Percentiles rank a stretch among this genome's conserved stretches.
Conservation (phyloP, 805 yeast genomes). For the Saccharomyces eubayanus region DNA sequence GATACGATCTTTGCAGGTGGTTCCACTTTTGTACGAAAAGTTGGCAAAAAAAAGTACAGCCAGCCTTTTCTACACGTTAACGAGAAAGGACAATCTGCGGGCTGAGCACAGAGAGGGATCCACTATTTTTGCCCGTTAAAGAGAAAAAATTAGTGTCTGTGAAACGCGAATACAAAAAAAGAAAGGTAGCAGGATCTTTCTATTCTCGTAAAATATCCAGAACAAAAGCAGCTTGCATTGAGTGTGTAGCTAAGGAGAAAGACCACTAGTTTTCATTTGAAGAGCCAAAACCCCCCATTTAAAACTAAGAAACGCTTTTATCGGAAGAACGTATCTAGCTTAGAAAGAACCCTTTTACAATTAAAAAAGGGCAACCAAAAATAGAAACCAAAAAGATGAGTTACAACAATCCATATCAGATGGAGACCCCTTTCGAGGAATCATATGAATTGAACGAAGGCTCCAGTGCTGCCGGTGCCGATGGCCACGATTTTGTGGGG, state of each 20-base stretch:
- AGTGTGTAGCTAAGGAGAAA: neutral
- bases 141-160: neutral
- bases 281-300: neutral
- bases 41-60: neutral
- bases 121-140: neutral
- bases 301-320: neutral
- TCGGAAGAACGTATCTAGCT: neutral
- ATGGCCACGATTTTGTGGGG: constrained; percentile 44
- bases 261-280: neutral
- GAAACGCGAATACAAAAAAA: constrained; percentile 1
- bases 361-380: neutral
- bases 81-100: neutral
- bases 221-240: neutral
- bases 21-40: neutral
- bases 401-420: constrained; percentile 27
- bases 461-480: constrained; percentile 13
- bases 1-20: neutral
- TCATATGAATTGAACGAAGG: neutral
- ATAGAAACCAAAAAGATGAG: constrained; percentile 17
- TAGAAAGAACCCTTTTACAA: neutral
- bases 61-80: neutral
- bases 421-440: constrained; percentile 5
- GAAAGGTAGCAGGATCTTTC: neutral
- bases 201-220: neutral
- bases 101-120: neutral